Conservation (phyloP, 2,329 filamentous ascomycete genomes). For the Pseudopithomyces maydicus region DNA sequence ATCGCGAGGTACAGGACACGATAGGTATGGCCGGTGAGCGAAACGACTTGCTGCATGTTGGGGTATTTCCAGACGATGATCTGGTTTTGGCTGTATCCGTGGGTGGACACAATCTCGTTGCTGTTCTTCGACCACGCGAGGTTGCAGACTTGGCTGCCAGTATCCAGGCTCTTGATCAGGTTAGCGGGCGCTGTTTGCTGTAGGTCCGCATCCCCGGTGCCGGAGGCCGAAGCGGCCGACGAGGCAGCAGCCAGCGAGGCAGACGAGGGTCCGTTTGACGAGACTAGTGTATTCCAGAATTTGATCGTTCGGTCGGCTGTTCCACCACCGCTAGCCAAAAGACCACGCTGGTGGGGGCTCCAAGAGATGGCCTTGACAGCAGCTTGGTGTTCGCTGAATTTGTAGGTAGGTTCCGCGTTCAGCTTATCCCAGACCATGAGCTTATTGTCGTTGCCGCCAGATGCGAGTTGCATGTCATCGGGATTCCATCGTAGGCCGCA, state of each 20-base stretch:
- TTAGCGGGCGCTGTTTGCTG: slow-evolving; percentile 48
- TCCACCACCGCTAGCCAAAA: slow-evolving; percentile 93
- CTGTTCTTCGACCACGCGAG: slow-evolving; percentile 97
- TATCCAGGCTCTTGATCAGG: slow-evolving; percentile 81
- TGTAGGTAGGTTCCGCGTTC: slow-evolving; percentile 88
- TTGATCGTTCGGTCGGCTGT: slow-evolving; percentile 96
- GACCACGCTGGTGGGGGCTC: slow-evolving; percentile 92
- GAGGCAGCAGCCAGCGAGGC: slow-evolving; percentile 47
- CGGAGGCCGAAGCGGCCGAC: slow-evolving; percentile 39
- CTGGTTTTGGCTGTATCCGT: slow-evolving; percentile 97
- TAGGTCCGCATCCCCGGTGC: slow-evolving; percentile 34
- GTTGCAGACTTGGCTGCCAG: slow-evolving; percentile 98
- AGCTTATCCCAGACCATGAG: slow-evolving; percentile 98
- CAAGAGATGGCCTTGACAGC: slow-evolving; percentile 98
- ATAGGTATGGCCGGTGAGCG: slow-evolving; percentile 94
- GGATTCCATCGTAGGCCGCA: slow-evolving; percentile 97
- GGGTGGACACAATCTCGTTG: slow-evolving; percentile 95
- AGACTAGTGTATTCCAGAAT: slow-evolving; percentile 95
- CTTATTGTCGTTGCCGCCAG: slow-evolving; percentile 98
- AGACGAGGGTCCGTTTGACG: slow-evolving; percentile 55
- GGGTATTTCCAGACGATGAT: slow-evolving; percentile 99
- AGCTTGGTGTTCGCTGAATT: slow-evolving; percentile 92
- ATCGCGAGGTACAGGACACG: slow-evolving; percentile 95
- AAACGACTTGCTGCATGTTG: slow-evolving; percentile 95
- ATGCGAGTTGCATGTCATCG: slow-evolving; percentile 92